phyloP scores from a whole-genome alignment of 2,329 filamentous ascomycete species.

The Pseudogymnoascus sp. region DNA sequence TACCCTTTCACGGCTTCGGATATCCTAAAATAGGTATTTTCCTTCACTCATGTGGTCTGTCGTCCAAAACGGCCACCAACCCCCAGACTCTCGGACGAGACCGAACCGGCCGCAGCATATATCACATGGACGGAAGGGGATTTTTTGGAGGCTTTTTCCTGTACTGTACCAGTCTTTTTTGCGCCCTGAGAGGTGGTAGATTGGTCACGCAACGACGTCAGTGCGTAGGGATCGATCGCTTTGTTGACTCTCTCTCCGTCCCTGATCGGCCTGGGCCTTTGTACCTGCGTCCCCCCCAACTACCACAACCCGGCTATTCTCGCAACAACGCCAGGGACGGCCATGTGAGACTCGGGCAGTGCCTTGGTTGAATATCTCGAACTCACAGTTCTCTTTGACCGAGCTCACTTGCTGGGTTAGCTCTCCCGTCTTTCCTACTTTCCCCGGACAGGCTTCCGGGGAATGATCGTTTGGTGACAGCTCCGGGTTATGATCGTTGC shows the following conservation, averaged over 20 bases:
- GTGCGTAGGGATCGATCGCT: neutral
- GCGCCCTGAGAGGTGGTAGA: no score
- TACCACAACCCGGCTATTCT: neutral
- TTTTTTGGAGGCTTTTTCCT: neutral
- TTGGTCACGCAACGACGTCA: neutral
- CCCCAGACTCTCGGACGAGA: neutral
- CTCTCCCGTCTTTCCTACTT: neutral
- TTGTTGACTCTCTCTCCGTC: neutral
- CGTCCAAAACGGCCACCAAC: neutral
- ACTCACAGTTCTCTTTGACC: no score
- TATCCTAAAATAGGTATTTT: neutral
- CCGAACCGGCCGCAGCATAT: neutral
- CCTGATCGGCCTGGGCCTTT: neutral
- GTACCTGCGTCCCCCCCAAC: neutral
- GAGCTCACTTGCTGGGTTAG: neutral
- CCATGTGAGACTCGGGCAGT: neutral
- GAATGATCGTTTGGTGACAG: neutral
- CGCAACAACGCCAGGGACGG: neutral
- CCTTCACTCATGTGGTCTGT: neutral
- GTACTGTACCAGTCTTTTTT: no score
- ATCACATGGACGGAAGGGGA: neutral
- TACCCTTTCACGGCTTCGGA: neutral
- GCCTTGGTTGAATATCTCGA: neutral
- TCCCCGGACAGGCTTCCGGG: neutral
- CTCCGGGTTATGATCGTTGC: neutral